A percentile compares a stretch with the other conserved stretches of the same genome.
Conservation (phyloP, 2,329 filamentous ascomycete genomes). For the Paramyrothecium sp. region DNA sequence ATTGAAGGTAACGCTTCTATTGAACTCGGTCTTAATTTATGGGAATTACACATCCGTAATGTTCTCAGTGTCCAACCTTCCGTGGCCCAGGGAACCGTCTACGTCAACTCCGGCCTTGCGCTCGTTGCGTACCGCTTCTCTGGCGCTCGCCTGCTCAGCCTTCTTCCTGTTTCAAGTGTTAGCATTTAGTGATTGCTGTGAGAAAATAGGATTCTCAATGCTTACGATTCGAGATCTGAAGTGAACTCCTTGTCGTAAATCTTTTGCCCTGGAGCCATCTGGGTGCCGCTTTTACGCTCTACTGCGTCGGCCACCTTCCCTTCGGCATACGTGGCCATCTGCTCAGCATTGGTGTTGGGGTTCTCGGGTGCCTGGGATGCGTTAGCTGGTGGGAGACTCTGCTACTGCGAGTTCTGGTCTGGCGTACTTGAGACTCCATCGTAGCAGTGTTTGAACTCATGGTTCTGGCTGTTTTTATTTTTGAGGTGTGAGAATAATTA, state of each 20-base stretch:
- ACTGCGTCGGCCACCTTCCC: conserved; percentile 18
- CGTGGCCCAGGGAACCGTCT: conserved; percentile 10
- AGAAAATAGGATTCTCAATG: not conserved
- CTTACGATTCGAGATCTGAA: conserved; percentile 14
- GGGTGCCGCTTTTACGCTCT: conserved; percentile 10
- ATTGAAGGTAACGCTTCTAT: too few species aligned
- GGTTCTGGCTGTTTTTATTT: not conserved
- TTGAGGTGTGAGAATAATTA: too few species aligned
- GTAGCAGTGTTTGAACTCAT: not conserved
- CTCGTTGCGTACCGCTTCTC: conserved; percentile 14
- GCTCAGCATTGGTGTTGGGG: conserved; percentile 17
- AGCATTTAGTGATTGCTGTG: conserved; percentile 1
- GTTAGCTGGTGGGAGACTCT: not conserved
- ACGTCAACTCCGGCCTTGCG: conserved; percentile 15
- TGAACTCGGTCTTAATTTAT: too few species aligned
- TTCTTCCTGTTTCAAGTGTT: conserved; percentile 13
- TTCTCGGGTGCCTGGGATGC: conserved; percentile 8
- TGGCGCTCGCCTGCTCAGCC: conserved; percentile 14
- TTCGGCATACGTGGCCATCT: conserved; percentile 16
- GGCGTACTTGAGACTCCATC: not conserved
- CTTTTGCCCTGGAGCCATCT: conserved; percentile 13
- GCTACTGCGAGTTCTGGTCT: too few species aligned
- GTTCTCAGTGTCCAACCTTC: not conserved
- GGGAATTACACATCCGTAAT: not conserved
- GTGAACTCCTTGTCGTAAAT: conserved; percentile 16